Evolutionary conservation across 2,329 filamentous ascomycete genomes (phyloP).

Genomic region (Cladosporium sp.): DNA sequence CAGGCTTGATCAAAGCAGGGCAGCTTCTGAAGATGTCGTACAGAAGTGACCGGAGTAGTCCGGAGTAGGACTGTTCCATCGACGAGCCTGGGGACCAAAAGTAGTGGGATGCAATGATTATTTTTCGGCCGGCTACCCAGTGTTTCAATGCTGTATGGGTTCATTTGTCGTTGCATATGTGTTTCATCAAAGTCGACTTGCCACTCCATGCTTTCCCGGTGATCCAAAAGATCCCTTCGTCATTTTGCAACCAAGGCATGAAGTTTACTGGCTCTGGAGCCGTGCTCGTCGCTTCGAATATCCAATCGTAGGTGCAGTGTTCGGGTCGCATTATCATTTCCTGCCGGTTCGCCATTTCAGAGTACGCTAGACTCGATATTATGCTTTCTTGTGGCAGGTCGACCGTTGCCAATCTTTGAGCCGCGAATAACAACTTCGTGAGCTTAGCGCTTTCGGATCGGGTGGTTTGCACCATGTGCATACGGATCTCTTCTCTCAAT

Average conservation of each 20-base stretch:
- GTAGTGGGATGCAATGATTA: not conserved
- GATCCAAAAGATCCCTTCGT: constrained; percentile 1
- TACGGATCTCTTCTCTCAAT: too few relatives aligned
- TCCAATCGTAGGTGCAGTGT: constrained; percentile 3
- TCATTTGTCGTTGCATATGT: not conserved
- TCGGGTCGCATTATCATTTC: too few relatives aligned
- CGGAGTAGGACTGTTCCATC: not conserved
- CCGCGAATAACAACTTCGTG: too few relatives aligned
- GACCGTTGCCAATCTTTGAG: not conserved
- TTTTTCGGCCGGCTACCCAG: not conserved
- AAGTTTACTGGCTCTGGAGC: too few relatives aligned
- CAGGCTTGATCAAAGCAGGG: not conserved
- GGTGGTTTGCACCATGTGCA: too few relatives aligned
- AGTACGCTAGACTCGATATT: not conserved
- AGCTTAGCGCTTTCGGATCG: too few relatives aligned
- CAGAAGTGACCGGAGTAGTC: not conserved
- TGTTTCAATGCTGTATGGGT: not conserved
- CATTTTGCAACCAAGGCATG: not conserved
- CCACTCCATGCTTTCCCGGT: constrained; percentile 11
- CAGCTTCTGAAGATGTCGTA: not conserved
- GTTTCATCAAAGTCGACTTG: constrained; percentile 14
- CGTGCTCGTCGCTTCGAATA: too few relatives aligned
- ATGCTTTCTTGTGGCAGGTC: not conserved
- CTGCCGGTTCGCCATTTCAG: not conserved
- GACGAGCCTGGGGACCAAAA: not conserved